Evolutionary conservation across 257 asterid genomes (phyloP), one percentile per base, ranked within the genome.

Genomic region (Petunia secreta): DNA sequence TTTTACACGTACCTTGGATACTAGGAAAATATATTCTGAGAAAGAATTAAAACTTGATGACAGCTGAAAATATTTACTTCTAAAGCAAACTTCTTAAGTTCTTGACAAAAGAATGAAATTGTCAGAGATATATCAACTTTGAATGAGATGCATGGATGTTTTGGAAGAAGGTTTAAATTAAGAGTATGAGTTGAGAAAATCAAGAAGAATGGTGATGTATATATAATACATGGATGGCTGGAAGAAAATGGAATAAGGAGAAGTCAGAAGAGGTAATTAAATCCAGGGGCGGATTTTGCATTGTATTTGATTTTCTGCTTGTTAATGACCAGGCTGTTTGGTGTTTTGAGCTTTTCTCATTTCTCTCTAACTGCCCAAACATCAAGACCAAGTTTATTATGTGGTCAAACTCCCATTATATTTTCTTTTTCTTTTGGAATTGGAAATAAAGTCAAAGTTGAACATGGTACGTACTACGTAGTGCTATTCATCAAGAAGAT

Each of bases 281-380:
- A 77, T 48, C 80, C 58, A 58, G 73, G 80, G 80, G 80, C 80
- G 80, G 57, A 77, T 40, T 77, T 77, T 77, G 80, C 40, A 43
- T 77, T 39, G 59, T 77, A 58, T 77, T 59, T 77, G 59, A 58
- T 57, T 10, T 55, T 75, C 1, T 63, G 38, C 36, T 25, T 16
- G 65, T 59, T 60, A 60, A 60, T 60, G 66, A 6, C 39, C 55
- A 43, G 6, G 77, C 39, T 34, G 58, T 55, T 69, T 71, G 16
- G 58, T n/a, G 38, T 38, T 4, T 37, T 63, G 63, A 50, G 13
- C 3, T 11, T 64, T 64, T 38, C 73, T 38, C 50, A 71, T 71
- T 48, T 48, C 60, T 71, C 25, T 5, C 10, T 8, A 48, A 48
- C 77, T 71, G 46, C 0, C 77, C 37, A 46, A 46, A 11, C 40